These are phyloP conservation scores for Candida coquimbonensis DNA, from an alignment of 805 yeast genomes.

Conservation along the genomic window DNA sequence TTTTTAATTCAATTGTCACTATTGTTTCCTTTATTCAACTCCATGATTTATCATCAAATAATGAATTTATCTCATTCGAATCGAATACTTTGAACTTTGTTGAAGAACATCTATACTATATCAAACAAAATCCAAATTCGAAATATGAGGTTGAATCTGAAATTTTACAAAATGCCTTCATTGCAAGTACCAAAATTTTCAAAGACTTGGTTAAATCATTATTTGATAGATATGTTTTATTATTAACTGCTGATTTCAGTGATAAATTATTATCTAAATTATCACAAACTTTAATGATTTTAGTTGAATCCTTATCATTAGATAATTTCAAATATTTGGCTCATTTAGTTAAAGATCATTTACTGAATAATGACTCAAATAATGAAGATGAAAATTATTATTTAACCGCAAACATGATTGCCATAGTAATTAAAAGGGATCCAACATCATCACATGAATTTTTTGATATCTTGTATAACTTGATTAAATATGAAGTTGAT, in stretches of 20 bases:
- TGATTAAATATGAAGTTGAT: slow-evolving; percentile 57
- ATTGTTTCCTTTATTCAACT: slow-evolving; percentile 71
- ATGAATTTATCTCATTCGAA: slow-evolving; percentile 34
- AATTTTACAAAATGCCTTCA: slow-evolving; percentile 48
- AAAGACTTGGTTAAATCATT: slow-evolving; percentile 50
- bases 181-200: slow-evolving; percentile 69
- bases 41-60: slow-evolving; percentile 39
- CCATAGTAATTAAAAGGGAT: slow-evolving; percentile 61
- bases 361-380: slow-evolving; percentile 49
- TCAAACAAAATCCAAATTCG: slow-evolving; percentile 28
- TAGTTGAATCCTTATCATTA: slow-evolving; percentile 55
- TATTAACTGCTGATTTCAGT: slow-evolving; percentile 48
- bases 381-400: slow-evolving; percentile 56
- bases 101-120: slow-evolving; percentile 50
- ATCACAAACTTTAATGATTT: slow-evolving; percentile 37
- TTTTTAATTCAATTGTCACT: slow-evolving; percentile 63
- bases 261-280: slow-evolving; percentile 32
- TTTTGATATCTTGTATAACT: slow-evolving; percentile 25
- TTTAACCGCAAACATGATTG: slow-evolving; percentile 64
- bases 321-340: slow-evolving; percentile 42
- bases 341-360: slow-evolving; percentile 28
- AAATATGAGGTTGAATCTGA: slow-evolving; percentile 36
- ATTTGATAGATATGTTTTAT: slow-evolving; percentile 48
- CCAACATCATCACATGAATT: slow-evolving; percentile 17
- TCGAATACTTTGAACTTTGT: slow-evolving; percentile 49